Evolutionary conservation across 495 filamentous ascomycete genomes (phyloP).

Genomic region (Tuber microsphaerosporum): DNA sequence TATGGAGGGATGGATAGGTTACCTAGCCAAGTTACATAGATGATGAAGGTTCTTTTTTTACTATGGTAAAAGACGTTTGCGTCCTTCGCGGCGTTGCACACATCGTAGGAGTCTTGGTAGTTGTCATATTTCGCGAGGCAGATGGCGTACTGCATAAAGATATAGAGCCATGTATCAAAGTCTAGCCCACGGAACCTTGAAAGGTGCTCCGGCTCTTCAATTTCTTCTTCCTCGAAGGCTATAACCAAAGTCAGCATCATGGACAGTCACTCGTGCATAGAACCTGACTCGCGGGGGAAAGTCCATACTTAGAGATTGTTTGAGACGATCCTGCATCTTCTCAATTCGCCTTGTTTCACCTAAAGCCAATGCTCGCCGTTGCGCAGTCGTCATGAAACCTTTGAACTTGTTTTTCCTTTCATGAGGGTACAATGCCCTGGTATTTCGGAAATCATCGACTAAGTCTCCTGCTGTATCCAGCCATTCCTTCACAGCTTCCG

Average conservation of each 20-base stretch:
- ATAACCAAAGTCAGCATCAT: constrained; percentile 36
- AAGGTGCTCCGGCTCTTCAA: constrained; percentile 45
- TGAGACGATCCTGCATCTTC: constrained; percentile 59
- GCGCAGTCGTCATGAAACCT: constrained; percentile 53
- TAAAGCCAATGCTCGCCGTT: constrained; percentile 48
- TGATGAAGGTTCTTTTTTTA: constrained; percentile 58
- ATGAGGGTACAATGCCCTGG: constrained; percentile 68
- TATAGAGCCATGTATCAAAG: constrained; percentile 76
- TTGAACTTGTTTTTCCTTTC: constrained; percentile 61
- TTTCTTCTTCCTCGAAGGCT: constrained; percentile 36
- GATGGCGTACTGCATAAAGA: constrained; percentile 83
- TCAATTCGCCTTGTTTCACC: constrained; percentile 57
- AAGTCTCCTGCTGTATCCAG: constrained; percentile 67
- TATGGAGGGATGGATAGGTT: constrained; percentile 47
- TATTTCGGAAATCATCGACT: constrained; percentile 70
- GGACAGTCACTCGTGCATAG: constrained; percentile 38
- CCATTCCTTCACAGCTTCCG: constrained; percentile 56
- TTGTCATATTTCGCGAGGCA: constrained; percentile 55
- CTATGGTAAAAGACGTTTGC: constrained; percentile 71
- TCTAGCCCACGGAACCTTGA: constrained; percentile 67
- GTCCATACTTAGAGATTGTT: constrained; percentile 53
- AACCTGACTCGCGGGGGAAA: constrained; percentile 10
- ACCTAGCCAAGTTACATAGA: constrained; percentile 68
- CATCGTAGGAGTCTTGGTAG: constrained; percentile 63
- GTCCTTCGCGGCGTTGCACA: constrained; percentile 64